Conservation (phyloP, 163 green algal species). For the Scenedesmus sp. region DNA sequence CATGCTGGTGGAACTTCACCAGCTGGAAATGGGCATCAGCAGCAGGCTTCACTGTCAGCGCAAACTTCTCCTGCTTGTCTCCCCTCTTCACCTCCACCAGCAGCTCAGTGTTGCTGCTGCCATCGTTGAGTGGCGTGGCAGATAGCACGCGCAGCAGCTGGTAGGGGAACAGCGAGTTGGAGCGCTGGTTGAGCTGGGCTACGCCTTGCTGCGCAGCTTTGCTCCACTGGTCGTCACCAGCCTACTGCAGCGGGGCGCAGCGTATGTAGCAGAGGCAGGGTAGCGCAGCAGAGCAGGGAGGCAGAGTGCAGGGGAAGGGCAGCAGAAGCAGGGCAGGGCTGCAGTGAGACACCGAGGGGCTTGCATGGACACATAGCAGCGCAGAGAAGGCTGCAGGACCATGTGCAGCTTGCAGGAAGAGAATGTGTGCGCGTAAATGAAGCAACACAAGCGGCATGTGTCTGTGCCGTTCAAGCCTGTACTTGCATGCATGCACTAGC, state of each 20-base stretch:
- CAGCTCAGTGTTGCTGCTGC: slow-evolving; percentile 13
- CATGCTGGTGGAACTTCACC: slow-evolving; percentile 27
- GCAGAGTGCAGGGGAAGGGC: not conserved
- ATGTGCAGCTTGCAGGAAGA: not conserved
- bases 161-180: slow-evolving; percentile 54
- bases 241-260: slow-evolving; percentile 32
- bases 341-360: not conserved
- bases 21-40: slow-evolving; percentile 42
- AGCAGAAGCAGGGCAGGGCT: not conserved
- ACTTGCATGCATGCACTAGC: not conserved
- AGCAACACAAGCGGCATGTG: not conserved
- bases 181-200: slow-evolving; percentile 47
- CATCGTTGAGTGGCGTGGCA: slow-evolving; percentile 4
- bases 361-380: not conserved
- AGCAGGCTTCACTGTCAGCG: slow-evolving; percentile 9
- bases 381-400: not conserved
- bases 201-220: slow-evolving; percentile 38
- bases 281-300: not conserved
- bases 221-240: slow-evolving; percentile 8
- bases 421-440: not conserved
- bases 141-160: slow-evolving; percentile 29
- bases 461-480: not conserved
- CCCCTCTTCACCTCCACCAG: slow-evolving; percentile 27
- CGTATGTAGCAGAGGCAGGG: not conserved
- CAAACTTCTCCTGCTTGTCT: slow-evolving; percentile 51